These are phyloP conservation scores for Talaromyces albobiverticillius DNA, from an alignment of 2,329 filamentous ascomycete species.

Conservation along the genomic window DNA sequence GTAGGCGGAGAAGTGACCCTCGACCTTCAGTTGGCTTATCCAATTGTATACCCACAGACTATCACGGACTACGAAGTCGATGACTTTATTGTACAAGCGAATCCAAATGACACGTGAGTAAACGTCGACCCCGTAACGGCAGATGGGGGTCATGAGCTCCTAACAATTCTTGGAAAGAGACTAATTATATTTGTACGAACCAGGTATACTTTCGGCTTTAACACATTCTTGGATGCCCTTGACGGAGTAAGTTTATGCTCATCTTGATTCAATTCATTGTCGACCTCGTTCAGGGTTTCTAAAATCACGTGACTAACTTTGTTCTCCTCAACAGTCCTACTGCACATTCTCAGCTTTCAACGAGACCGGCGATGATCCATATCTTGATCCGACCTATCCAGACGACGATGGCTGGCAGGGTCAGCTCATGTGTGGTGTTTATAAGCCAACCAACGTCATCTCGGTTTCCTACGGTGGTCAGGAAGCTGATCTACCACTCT, in stretches of 20 bases:
- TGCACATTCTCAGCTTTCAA: conserved; percentile 51
- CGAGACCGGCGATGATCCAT: conserved; percentile 48
- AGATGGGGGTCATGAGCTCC: too few relatives aligned
- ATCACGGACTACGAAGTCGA: conserved; percentile 52
- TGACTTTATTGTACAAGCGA: conserved; percentile 31
- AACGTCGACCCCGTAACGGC: too few relatives aligned
- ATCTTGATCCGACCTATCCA: conserved; percentile 52
- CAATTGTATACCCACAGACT: conserved; percentile 53
- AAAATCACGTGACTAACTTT: background rate
- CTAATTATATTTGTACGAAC: too few relatives aligned
- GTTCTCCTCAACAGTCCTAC: conserved; percentile 39
- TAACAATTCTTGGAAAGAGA: too few relatives aligned
- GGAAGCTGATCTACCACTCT: conserved; percentile 11
- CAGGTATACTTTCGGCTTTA: conserved; percentile 38
- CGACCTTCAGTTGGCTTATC: conserved; percentile 55
- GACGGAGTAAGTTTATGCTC: conserved; percentile 40
- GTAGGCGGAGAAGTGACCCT: conserved; percentile 49
- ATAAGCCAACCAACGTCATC: conserved; percentile 15
- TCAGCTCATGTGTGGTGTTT: conserved; percentile 33
- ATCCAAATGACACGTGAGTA: conserved; percentile 17
- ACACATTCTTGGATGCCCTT: conserved; percentile 52
- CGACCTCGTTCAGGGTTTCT: background rate
- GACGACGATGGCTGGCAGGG: conserved; percentile 49
- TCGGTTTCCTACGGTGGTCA: conserved; percentile 15
- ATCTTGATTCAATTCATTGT: too few relatives aligned